phyloP scores from a whole-genome alignment of 257 asterid genomes.

The Vinca minor region DNA sequence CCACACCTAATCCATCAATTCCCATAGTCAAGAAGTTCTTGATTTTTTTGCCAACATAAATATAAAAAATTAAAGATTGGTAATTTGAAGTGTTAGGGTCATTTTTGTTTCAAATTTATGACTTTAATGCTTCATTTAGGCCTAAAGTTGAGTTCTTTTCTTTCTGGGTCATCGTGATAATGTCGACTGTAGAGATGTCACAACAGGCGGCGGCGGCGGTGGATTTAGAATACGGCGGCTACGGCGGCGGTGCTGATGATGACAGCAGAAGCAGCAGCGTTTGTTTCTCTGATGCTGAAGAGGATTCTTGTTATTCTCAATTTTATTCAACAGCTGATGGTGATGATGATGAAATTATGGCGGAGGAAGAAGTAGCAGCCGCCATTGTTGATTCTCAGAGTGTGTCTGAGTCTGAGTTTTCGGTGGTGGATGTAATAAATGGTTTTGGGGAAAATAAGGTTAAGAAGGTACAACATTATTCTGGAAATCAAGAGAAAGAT shows the following conservation, averaged over 20 bases:
- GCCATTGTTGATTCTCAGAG: slow-evolving; percentile 34
- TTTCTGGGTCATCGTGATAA: slow-evolving; percentile 31
- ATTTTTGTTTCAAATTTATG: not conserved
- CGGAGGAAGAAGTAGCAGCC: slow-evolving; percentile 43
- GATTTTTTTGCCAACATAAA: not conserved
- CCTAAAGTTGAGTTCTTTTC: slow-evolving; percentile 4
- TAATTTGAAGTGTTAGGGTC: not conserved
- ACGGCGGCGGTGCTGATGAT: slow-evolving; percentile 17
- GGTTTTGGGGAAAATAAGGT: slow-evolving; percentile 26
- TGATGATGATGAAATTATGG: slow-evolving; percentile 50
- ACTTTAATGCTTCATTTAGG: slow-evolving; percentile 12
- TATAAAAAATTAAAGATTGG: not conserved
- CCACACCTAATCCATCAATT: slow-evolving; percentile 42
- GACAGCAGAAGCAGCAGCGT: slow-evolving; percentile 46
- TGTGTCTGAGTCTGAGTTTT: slow-evolving; percentile 34
- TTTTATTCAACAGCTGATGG: slow-evolving; percentile 75
- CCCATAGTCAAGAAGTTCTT: slow-evolving; percentile 2
- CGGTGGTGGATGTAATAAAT: slow-evolving; percentile 42
- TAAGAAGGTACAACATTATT: too few species aligned
- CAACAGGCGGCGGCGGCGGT: slow-evolving; percentile 40
- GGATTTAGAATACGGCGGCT: too few species aligned
- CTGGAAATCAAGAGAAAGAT: slow-evolving; percentile 60
- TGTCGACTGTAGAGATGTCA: slow-evolving; percentile 34
- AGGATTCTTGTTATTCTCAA: slow-evolving; percentile 65
- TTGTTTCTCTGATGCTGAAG: slow-evolving; percentile 71